Evolutionary conservation across 2,329 filamentous ascomycete species (phyloP).

Genomic region (Fusarium sarcochroum): DNA sequence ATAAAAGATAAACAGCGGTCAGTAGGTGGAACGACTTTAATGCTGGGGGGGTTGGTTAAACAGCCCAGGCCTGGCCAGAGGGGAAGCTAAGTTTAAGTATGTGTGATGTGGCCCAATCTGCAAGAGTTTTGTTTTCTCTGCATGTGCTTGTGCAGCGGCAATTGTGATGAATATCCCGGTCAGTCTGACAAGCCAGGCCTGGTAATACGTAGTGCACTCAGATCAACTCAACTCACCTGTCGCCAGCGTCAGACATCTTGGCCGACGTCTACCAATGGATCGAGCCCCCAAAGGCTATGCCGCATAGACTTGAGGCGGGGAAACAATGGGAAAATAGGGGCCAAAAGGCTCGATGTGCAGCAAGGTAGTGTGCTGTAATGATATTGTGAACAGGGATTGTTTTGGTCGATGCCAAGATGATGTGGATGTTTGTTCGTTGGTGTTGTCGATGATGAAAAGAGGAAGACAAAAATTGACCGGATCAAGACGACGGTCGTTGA

Average conservation of each 20-base stretch:
- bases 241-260: conserved; percentile 48
- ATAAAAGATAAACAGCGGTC: conserved; percentile 48
- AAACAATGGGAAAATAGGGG: conserved; percentile 36
- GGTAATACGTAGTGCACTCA: conserved; percentile 3
- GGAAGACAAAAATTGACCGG: not conserved
- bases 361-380: conserved; percentile 28
- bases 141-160: conserved; percentile 19
- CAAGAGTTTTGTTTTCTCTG: conserved; percentile 21
- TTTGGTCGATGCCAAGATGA: conserved; percentile 24
- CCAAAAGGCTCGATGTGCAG: conserved; percentile 30
- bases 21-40: conserved; percentile 49
- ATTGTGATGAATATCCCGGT: conserved; percentile 28
- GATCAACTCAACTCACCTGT: conserved; percentile 41
- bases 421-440: conserved; percentile 15
- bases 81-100: conserved; percentile 38
- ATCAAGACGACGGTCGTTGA: conserved; percentile 7
- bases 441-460: conserved; percentile 12
- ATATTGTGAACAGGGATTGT: conserved; percentile 20
- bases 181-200: conserved; percentile 9
- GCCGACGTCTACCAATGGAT: conserved; percentile 28
- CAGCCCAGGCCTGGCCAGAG: conserved; percentile 20
- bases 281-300: conserved; percentile 4
- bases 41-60: conserved; percentile 33
- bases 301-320: conserved; percentile 28
- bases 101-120: conserved; percentile 43